Evolutionary conservation across 306 rosid species (phyloP), one percentile per base, ranked within the genome.

Genomic region (Corylus heterophylla): DNA sequence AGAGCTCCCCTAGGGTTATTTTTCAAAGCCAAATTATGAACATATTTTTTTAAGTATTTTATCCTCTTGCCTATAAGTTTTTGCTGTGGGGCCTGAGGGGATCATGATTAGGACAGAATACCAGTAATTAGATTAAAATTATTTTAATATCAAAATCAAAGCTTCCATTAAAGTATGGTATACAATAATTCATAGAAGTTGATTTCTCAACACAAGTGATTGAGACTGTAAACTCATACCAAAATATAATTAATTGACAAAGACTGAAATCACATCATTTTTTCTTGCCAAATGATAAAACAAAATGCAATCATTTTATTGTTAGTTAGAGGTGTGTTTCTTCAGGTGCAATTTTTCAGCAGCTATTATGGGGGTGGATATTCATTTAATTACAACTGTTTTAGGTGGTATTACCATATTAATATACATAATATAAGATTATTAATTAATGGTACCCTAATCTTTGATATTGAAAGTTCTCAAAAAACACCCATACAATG

Each of bases 161-260:
- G 2, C n/a, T 35, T 9, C 20, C 22, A n/a, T 51, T 77, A 39
- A n/a, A 44, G 42, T 17, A 68, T 9, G 4, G 7, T 12, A 39
- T 18, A n/a, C 2, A 67, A 67, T 67, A 18, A 68, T 73, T 13
- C 12, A 16, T 7, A 67, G 35, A 79, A 37, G 54, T 79, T 74
- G 55, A 72, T 79, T 39, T 79, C 35, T 73, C 83, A 79, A 69
- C 83, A 63, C 68, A 45, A 1, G 27, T 66, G 83, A 80, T 66
- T 52, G 49, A 66, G 79, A 80, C 78, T 39, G 59, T 74, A 11
- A 64, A 63, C 68, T 52, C 44, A 45, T 73, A 27, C 50, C 37
- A 10, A 7, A 44, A 27, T 54, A 56, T 71, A 45, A 61, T 61
- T 9, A 59, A 70, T 20, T 45, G 49, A 39, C 42, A 45, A 16